Evolutionary conservation across 148 eudicot species (phyloP), one percentile per base, ranked within the genome.

Genomic region (Heliosperma pusillum): DNA sequence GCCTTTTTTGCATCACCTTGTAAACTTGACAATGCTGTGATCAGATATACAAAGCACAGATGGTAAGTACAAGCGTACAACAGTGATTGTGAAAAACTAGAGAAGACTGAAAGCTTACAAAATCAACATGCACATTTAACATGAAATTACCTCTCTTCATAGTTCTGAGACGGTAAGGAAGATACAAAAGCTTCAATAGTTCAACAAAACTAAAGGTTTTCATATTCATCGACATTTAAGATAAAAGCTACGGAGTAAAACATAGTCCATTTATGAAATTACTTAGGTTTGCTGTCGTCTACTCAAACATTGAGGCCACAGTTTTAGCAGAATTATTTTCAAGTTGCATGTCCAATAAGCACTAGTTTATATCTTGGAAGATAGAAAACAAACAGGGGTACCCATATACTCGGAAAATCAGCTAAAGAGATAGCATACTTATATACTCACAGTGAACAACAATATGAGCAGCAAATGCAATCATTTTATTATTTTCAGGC

Each of bases 1-100:
- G 61, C 77, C 70, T 81, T 77, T 66, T 73, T 66, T 45, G 72
- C 75, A 36, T 15, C 72, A 74, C 80, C 77, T 70, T 44, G 79
- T 52, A n/a, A 74, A 55, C 71, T 22, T 61, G 75, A 56, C 20
- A 19, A 59, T 59, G 24, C 80, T 73, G 83, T 11, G 19, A 26
- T 47, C 27, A 61, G 44, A 52, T 26, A 12, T 13, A 30, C 45
- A 47, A 72, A 30, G 21, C 71, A 30, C 36, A 71, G 47, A 57
- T 16, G 5, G 69, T 50, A 17, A 21, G 40, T 20, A 60, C n/a
- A n/a, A n/a, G n/a, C n/a, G n/a, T n/a, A n/a, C n/a, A 20, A 68
- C 8, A 7, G 12, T 3, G 26, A 12, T 55, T 5, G 4, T 65
- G 45, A 65, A 65, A 27, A 10, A 64, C 24, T 66, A 19, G 50